Evolutionary conservation across 2,329 filamentous ascomycete species (phyloP).

Genomic region (Sodiomyces alkalinus): DNA sequence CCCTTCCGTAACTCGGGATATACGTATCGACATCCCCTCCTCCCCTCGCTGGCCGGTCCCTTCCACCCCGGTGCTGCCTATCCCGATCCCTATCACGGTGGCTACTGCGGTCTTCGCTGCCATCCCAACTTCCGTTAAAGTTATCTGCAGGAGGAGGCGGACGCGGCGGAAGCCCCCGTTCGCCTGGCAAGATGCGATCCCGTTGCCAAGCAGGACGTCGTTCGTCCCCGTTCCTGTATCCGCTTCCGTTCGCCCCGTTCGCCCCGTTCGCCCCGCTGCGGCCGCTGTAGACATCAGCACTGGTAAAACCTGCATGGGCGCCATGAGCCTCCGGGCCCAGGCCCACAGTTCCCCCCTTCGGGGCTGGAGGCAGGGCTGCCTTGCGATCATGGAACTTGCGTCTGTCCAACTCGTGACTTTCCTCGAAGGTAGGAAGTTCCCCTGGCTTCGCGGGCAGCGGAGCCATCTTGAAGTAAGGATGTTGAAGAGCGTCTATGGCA

Average conservation of each 20-base stretch:
- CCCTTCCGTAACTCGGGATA: constrained; percentile 29
- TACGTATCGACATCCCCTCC: constrained; percentile 31
- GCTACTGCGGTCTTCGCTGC: constrained; percentile 22
- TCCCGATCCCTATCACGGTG: constrained; percentile 17
- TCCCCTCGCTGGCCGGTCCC: constrained; percentile 12
- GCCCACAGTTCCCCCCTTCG: constrained; percentile 80
- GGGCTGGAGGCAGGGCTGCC: constrained; percentile 72
- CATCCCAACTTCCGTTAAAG: constrained; percentile 20
- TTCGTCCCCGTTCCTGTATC: constrained; percentile 23
- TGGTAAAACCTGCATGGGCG: constrained; percentile 34
- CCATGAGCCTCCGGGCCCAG: constrained; percentile 40
- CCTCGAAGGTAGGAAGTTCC: constrained; percentile 82
- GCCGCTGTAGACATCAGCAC: constrained; percentile 33
- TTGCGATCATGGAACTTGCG: constrained; percentile 80
- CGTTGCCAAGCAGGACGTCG: constrained; percentile 39
- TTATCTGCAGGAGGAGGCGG: constrained; percentile 28
- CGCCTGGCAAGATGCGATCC: constrained; percentile 14
- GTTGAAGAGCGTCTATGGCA: constrained; percentile 81
- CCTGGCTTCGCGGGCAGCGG: constrained; percentile 70
- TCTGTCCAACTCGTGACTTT: constrained; percentile 92
- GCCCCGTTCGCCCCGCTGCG: not conserved
- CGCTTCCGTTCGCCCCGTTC: constrained; percentile 31
- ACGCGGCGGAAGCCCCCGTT: constrained; percentile 30
- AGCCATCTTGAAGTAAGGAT: constrained; percentile 72
- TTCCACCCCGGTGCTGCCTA: constrained; percentile 14